phyloP scores from a whole-genome alignment of 768 basidiomycete genomes.

The Symmetrospora coprosmae region DNA sequence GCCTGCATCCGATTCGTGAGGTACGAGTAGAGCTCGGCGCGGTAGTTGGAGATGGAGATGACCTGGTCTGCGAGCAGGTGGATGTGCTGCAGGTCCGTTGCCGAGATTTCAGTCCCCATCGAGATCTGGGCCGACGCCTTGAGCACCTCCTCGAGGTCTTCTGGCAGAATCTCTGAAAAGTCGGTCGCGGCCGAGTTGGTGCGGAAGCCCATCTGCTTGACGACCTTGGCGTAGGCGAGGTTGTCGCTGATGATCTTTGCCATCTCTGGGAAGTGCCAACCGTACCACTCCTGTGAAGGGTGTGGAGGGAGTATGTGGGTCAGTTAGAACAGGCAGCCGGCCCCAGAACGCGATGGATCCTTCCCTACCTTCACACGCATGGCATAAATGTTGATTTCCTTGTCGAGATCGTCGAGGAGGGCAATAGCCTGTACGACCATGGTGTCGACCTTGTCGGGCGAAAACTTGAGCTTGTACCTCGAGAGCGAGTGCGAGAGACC shows the following conservation, averaged over 20 bases:
- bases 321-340: background rate
- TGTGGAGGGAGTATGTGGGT: background rate
- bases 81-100: constrained; percentile 91
- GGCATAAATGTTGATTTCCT: constrained; percentile 97
- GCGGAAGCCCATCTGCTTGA: constrained; percentile 84
- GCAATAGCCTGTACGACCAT: constrained; percentile 99
- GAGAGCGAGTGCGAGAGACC: constrained; percentile 95
- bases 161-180: constrained; percentile 79
- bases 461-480: constrained; percentile 99
- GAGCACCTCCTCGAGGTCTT: constrained; percentile 86
- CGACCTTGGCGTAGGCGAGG: constrained; percentile 85
- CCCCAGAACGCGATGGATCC: constrained; percentile 25
- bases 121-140: constrained; percentile 95
- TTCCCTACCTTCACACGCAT: constrained; percentile 97
- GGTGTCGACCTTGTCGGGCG: constrained; percentile 97
- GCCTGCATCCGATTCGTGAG: constrained; percentile 95
- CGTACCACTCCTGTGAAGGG: constrained; percentile 94
- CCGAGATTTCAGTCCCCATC: constrained; percentile 99
- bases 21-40: constrained; percentile 88
- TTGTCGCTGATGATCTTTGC: constrained; percentile 96
- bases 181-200: constrained; percentile 77
- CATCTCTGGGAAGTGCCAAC: constrained; percentile 99
- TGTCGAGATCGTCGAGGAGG: constrained; percentile 92
- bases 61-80: constrained; percentile 95
- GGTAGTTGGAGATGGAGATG: constrained; percentile 88